Evolutionary conservation across 352 stramenopile genomes (phyloP).

Genomic region (Phytophthora pluvialis): DNA sequence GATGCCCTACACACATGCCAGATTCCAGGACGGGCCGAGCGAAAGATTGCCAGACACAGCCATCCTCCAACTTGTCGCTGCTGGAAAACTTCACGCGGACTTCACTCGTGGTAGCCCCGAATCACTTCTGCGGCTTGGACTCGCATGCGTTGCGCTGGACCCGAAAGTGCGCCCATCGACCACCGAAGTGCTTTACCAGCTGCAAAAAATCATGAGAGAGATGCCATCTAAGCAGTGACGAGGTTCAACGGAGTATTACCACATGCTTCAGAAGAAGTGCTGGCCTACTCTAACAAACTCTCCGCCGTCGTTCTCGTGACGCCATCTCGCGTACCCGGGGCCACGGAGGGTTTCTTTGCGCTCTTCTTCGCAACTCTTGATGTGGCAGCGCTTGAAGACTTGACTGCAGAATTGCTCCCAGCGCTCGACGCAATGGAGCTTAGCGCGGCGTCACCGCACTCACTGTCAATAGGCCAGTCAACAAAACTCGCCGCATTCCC

Average conservation of each 20-base stretch:
- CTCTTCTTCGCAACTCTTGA: neutral
- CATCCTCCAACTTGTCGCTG: constrained; percentile 30
- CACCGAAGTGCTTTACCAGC: constrained; percentile 23
- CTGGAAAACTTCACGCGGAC: constrained; percentile 25
- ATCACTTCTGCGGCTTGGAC: constrained; percentile 18
- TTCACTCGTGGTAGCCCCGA: constrained; percentile 22
- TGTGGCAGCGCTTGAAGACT: neutral
- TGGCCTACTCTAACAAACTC: neutral
- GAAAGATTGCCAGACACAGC: constrained; percentile 14
- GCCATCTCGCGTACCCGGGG: no score
- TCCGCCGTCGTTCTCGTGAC: no score
- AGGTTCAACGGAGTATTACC: no score
- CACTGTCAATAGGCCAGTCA: constrained; percentile 13
- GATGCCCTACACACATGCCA: constrained; percentile 30
- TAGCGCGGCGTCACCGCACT: neutral
- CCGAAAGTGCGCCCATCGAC: constrained; percentile 23
- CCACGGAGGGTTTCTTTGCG: neutral
- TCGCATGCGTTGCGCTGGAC: constrained; percentile 19
- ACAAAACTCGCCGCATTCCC: neutral
- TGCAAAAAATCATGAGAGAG: constrained; percentile 12
- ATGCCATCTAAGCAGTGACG: neutral
- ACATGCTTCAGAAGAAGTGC: no score
- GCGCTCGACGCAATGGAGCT: neutral
- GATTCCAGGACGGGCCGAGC: neutral
- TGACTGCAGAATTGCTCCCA: neutral